Evolutionary conservation across 768 basidiomycete genomes (phyloP), one percentile per base, ranked within the genome.

Genomic region (Porphyrellus cyaneotinctus): DNA sequence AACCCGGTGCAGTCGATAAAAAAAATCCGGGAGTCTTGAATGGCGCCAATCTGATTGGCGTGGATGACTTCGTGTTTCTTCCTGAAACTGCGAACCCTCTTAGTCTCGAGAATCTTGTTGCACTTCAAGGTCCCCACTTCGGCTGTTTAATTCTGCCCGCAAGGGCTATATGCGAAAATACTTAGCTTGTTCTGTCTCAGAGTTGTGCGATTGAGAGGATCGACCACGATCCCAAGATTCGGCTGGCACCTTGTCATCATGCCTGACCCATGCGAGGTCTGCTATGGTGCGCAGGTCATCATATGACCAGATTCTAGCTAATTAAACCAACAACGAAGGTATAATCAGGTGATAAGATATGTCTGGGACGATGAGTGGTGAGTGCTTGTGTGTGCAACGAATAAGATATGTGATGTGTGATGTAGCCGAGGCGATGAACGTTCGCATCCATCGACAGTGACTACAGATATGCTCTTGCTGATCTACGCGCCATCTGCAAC

Each of bases 401-500:
- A 61, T 57, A 51, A 63, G 45, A 42, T 58, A 56, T 47, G 50
- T 14, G 20, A 47, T 56, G 44, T 18, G 43, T 37, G 58, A 36
- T 47, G 58, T 26, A 41, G 39, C 36, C 28, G 30, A 33, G 14
- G 39, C 44, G 32, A 37, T 17, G 42, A 44, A 38, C 3, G 41
- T 45, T 37, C 43, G 18, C 17, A 14, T 49, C n/a, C 44, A 53
- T 41, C 23, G 12, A 28, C 4, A 6, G 28, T 33, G 50, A 51
- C 49, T 70, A 79, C 45, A 80, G 62, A 60, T 80, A 79, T 62
- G 77, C 76, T 47, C 75, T 75, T 35, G 78, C 65, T 8, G 79
- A 79, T 59, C 78, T 69, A 46, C 78, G 75, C 7, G 72, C 79
- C 78, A 80, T 80, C 79, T 79, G 44, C 3, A 7, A 55, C 12